Conservation (phyloP, 2,329 filamentous ascomycete species). For the Grosmannia serpens region DNA sequence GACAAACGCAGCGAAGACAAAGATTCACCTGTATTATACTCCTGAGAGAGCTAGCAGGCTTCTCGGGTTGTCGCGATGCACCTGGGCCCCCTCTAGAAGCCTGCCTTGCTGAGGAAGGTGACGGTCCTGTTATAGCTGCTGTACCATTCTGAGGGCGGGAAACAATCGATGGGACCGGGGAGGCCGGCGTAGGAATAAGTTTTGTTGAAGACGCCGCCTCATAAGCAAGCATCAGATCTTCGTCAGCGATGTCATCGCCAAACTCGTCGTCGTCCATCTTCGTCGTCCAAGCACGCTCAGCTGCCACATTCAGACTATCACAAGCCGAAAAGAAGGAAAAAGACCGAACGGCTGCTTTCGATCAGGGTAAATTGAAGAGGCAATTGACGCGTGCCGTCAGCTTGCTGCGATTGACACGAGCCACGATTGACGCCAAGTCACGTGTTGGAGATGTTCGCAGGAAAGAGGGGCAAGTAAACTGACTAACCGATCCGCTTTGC, state of each 20-base stretch:
- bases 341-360: background rate
- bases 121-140: background rate
- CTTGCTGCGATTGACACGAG: background rate
- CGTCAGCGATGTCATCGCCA: conserved; percentile 53
- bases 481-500: background rate
- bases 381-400: background rate
- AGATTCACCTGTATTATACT: background rate
- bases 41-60: background rate
- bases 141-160: background rate
- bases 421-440: background rate
- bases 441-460: background rate
- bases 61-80: background rate
- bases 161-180: background rate
- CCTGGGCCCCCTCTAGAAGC: background rate
- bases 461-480: background rate
- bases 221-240: conserved; percentile 50
- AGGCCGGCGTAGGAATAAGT: background rate
- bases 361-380: background rate
- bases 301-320: background rate
- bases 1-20: background rate
- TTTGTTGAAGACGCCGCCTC: conserved; percentile 11
- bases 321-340: background rate
- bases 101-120: background rate
- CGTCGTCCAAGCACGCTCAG: background rate
- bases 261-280: conserved; percentile 46